phyloP scores from a whole-genome alignment of 208 protist genomes.

The Acanthamoeba culbertsoni region DNA sequence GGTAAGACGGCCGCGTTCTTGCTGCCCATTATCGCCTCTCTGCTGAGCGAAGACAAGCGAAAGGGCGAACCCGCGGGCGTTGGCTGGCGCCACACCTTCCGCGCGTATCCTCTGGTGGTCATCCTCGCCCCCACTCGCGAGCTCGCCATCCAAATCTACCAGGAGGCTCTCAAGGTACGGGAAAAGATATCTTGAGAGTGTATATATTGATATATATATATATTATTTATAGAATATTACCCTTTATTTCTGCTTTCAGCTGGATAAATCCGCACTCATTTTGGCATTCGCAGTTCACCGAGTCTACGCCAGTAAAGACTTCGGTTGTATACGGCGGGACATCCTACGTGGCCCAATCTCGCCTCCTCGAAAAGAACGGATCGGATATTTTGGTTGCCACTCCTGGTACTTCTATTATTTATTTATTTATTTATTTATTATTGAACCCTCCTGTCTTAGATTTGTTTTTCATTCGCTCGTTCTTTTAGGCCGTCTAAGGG shows the following conservation, averaged over 20 bases:
- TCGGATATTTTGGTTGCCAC: slow-evolving; percentile 93
- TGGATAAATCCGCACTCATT: too few species aligned
- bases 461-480: background rate
- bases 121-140: slow-evolving; percentile 96
- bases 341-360: slow-evolving; percentile 92
- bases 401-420: slow-evolving; percentile 69
- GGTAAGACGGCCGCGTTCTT: slow-evolving; percentile 99
- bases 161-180: slow-evolving; percentile 88
- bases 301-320: slow-evolving; percentile 87
- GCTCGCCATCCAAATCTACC: slow-evolving; percentile 95
- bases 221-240: too few species aligned
- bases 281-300: slow-evolving; percentile 24
- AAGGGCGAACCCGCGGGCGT: background rate
- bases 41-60: slow-evolving; percentile 84
- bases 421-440: background rate
- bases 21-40: slow-evolving; percentile 93
- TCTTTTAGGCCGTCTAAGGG: slow-evolving; percentile 81
- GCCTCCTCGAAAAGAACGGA: slow-evolving; percentile 92
- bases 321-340: slow-evolving; percentile 98
- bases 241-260: too few species aligned
- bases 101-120: slow-evolving; percentile 88
- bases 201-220: too few species aligned
- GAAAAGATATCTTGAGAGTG: too few species aligned
- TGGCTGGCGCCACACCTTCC: background rate
- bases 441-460: background rate